phyloP scores from a whole-genome alignment of 768 basidiomycete species.

The Stropharia rugosoannulata region DNA sequence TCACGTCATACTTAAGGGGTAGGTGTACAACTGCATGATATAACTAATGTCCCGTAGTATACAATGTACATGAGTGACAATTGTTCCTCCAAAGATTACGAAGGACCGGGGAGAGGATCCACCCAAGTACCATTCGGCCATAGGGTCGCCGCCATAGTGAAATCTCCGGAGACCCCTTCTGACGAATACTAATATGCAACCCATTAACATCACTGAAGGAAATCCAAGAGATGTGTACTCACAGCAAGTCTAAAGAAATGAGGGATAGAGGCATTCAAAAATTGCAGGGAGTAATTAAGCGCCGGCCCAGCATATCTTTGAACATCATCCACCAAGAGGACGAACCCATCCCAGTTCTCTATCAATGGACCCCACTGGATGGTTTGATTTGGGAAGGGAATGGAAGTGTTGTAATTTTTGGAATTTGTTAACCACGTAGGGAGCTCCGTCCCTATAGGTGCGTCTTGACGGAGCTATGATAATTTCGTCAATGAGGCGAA shows the following conservation, averaged over 20 bases:
- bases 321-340: constrained; percentile 84
- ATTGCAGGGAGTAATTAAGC: constrained; percentile 69
- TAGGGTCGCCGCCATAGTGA: constrained; percentile 74
- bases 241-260: constrained; percentile 84
- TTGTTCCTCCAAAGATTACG: constrained; percentile 23
- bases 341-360: constrained; percentile 70
- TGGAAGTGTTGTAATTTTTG: constrained; percentile 57
- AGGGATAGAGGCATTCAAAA: constrained; percentile 56
- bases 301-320: constrained; percentile 71
- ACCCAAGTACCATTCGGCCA: constrained; percentile 85
- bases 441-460: constrained; percentile 62
- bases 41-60: background rate
- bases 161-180: constrained; percentile 59
- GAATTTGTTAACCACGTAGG: constrained; percentile 76
- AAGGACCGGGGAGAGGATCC: constrained; percentile 69
- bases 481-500: constrained; percentile 5
- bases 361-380: constrained; percentile 57
- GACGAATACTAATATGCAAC: constrained; percentile 43
- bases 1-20: too few species aligned
- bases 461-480: constrained; percentile 69
- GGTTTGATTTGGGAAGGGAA: constrained; percentile 52
- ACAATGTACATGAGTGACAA: background rate
- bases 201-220: background rate
- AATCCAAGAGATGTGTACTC: constrained; percentile 28
- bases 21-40: background rate